Evolutionary conservation across 2,329 filamentous ascomycete genomes (phyloP), one percentile per base, ranked within the genome.

Genomic region (Albophoma yamanashiensis): DNA sequence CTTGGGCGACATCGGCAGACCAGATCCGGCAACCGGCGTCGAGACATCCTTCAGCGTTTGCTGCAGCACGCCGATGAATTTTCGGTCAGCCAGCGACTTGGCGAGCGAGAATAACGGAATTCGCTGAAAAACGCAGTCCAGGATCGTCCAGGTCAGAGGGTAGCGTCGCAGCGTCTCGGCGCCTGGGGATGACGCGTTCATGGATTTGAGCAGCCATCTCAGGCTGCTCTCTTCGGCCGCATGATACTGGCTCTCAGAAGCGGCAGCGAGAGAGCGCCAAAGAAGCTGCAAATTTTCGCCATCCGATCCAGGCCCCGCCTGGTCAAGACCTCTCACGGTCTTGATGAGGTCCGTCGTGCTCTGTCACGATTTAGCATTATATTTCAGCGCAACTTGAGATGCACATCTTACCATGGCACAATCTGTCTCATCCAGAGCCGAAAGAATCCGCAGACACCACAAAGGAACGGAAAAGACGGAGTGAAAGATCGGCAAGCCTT

Each of bases 51-150:
- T 79, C 56, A 92, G 73, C 0, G 87, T 83, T 66, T 84, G 82
- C 66, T 87, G 84, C 50, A 95, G 70, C 12, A 91, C 82, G 1
- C 75, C 73, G 40, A 89, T 74, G 58, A 95, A 90, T 55, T 84
- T 81, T 60, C 87, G 80, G 61, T 92, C 86, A 27, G 84, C 85
- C 8, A 96, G 78, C 4, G 89, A 85, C 61, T 86, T 85, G 11
- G 89, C 89, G 31, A 90, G 78, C 14, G 84, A 86, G 55, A 88
- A 86, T 0, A 85, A 76, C 0, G 89, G 87, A 22, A 93, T 83
- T n/a, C 84, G 76, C 57, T 79, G 76, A 59, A 90, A 79, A 56
- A 88, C 77, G 61, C 80, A 80, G 53, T 78, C 77, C 31, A 92
- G 70, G 42, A 91, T 79, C 38, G 75, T 78, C 89, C 85, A 88